A percentile compares a stretch with the other conserved stretches of the same genome.
These are phyloP conservation scores for Trypanosoma cruzi DNA, from an alignment of 208 protist genomes.

Conservation along the genomic window DNA sequence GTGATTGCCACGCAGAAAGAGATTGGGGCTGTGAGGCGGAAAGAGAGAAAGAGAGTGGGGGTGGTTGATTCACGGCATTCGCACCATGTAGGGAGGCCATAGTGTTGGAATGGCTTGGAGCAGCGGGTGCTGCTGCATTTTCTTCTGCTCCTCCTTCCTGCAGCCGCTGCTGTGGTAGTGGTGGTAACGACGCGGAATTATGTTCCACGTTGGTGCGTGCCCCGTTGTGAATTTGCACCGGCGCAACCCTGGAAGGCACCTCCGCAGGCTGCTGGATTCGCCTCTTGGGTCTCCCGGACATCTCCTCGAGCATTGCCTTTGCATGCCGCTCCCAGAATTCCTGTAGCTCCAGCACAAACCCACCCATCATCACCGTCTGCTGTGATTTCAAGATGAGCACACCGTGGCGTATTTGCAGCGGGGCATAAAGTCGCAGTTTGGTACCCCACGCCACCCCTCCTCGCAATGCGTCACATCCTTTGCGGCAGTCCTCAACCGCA, in stretches of 20 bases:
- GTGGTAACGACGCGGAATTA: too few species aligned
- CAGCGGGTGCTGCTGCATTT: not conserved
- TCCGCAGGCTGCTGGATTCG: not conserved
- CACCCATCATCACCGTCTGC: slow-evolving; percentile 53
- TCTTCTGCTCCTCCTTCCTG: not conserved
- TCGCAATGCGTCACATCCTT: slow-evolving; percentile 24
- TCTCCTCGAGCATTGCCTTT: slow-evolving; percentile 31
- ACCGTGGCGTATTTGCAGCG: slow-evolving; percentile 28
- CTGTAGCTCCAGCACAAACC: slow-evolving; percentile 50
- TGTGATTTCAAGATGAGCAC: slow-evolving; percentile 52
- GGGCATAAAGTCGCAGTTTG: slow-evolving; percentile 40
- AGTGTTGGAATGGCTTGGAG: not conserved
- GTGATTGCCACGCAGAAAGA: slow-evolving; percentile 5
- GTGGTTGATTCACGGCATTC: too few species aligned
- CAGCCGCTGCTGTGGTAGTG: not conserved
- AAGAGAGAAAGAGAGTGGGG: not conserved
- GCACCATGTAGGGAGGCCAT: not conserved
- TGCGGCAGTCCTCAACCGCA: slow-evolving; percentile 47
- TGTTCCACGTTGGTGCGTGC: not conserved
- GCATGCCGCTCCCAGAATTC: slow-evolving; percentile 47
- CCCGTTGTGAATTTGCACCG: not conserved
- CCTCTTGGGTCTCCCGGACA: slow-evolving; percentile 44
- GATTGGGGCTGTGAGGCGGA: slow-evolving; percentile 4
- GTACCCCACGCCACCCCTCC: slow-evolving; percentile 54
- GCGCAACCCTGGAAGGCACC: not conserved